Evolutionary conservation across 352 stramenopile species (phyloP).

Genomic region (Phytophthora chlamydospora): DNA sequence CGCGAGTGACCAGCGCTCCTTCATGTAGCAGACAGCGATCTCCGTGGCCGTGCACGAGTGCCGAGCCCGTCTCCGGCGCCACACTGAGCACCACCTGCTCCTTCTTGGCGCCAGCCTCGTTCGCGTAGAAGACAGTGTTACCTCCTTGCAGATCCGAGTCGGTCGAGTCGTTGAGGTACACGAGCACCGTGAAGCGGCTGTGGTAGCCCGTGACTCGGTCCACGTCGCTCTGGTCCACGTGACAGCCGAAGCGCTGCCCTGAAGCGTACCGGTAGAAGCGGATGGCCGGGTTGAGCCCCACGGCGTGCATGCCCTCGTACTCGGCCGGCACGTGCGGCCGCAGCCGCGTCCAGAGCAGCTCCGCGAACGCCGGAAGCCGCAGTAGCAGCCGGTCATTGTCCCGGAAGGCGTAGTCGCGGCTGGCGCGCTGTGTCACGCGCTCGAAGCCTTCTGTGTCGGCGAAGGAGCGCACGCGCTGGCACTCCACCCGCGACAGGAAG

Average conservation of each 20-base stretch:
- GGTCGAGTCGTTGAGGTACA: conserved; percentile 79
- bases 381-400: conserved; percentile 81
- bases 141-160: conserved; percentile 78
- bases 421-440: conserved; percentile 75
- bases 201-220: conserved; percentile 69
- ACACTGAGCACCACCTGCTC: conserved; percentile 63
- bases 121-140: conserved; percentile 76
- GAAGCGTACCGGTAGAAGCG: conserved; percentile 79
- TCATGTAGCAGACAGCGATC: conserved; percentile 82
- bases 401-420: conserved; percentile 67
- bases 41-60: conserved; percentile 75
- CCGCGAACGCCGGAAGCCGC: conserved; percentile 64
- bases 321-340: conserved; percentile 52
- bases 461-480: conserved; percentile 63
- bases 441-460: conserved; percentile 61
- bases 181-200: conserved; percentile 83
- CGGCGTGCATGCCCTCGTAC: conserved; percentile 71
- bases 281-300: conserved; percentile 73
- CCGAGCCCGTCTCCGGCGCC: conserved; percentile 65
- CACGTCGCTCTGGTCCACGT: conserved; percentile 87
- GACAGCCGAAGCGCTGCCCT: conserved; percentile 78
- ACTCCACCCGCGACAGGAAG: conserved; percentile 71
- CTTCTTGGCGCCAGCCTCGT: conserved; percentile 47
- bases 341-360: conserved; percentile 72
- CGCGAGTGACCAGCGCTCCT: conserved; percentile 61